Evolutionary conservation across 768 basidiomycete genomes (phyloP), one percentile per base, ranked within the genome.

Genomic region (Psilocybe cyanescens): DNA sequence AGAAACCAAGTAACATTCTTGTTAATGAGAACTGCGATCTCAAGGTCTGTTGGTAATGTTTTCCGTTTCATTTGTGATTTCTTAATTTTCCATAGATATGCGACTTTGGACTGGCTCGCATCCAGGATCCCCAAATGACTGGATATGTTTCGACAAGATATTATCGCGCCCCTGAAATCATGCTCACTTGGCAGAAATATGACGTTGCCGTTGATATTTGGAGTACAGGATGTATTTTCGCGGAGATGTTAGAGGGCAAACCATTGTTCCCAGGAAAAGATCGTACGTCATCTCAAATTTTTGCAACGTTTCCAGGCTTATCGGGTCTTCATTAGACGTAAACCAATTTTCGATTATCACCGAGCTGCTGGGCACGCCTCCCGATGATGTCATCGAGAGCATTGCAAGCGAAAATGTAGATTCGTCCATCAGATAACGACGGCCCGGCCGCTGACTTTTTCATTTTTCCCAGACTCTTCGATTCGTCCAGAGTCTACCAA

Each of bases 131-230:
- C 4, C 97, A 99, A 74, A 99, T 99, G 97, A 99, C 97, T 1
- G 97, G 97, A 64, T 99, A 99, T 72, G 97, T 99, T 63, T 99
- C 97, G 59, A 99, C 97, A 55, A 84, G 97, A 67, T 99, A 99
- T 79, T 99, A 99, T 74, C 91, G 97, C 55, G 97, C 97, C 5
- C 97, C 97, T 4, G 97, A 99, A 78, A 99, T 99, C 79, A 99
- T 99, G 97, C 84, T 99, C 73, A 99, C 97, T 41, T 99, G 97
- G 97, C 97, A 99, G 76, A 99, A 99, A 81, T 99, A 99, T 79
- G 97, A 99, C 75, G 96, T 98, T 59, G 97, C 97, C 54, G 97
- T 99, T 64, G 97, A 99, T 74, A 97, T 99, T 73, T 99, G 97
- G 97, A 96, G 94, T 71, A 95, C 96, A 9, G 97, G 96, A 5